These are phyloP conservation scores for Nicotiana attenuata DNA, from an alignment of 257 asterid genomes.

Conservation along the genomic window DNA sequence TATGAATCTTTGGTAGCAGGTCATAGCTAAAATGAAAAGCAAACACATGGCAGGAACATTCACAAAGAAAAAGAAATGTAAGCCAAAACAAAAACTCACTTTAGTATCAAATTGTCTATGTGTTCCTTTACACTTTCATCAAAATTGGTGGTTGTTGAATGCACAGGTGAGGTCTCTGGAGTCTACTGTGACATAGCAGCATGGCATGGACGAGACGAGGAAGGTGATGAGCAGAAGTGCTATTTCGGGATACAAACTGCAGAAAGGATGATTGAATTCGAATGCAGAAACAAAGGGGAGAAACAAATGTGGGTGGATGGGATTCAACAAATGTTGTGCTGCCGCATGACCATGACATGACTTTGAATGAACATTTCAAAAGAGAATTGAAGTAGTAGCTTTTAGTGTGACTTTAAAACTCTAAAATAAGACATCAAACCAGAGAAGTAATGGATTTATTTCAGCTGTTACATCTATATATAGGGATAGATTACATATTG, in stretches of 20 bases:
- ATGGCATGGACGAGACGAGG: conserved; percentile 70
- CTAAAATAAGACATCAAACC: neutral
- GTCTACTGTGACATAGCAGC: conserved; percentile 52
- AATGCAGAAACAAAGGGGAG: conserved; percentile 64
- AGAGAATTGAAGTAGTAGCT: neutral
- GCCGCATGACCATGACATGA: conserved; percentile 31
- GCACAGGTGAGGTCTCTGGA: conserved; percentile 52
- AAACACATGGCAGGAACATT: conserved; percentile 86
- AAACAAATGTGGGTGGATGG: conserved; percentile 80
- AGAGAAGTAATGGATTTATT: conserved; percentile 7
- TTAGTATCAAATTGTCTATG: neutral
- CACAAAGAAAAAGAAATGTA: conserved; percentile 91
- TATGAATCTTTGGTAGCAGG: conserved; percentile 38
- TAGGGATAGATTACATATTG: conserved; percentile 3
- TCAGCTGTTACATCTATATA: neutral
- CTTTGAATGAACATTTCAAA: conserved; percentile 6
- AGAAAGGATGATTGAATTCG: conserved; percentile 72
- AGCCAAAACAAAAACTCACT: conserved; percentile 12
- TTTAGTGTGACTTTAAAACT: neutral
- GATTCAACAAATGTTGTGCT: conserved; percentile 63
- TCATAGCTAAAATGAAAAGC: conserved; percentile 82
- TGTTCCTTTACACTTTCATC: neutral
- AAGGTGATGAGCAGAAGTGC: conserved; percentile 43
- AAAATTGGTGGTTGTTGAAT: neutral
- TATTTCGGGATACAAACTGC: conserved; percentile 75